Evolutionary conservation across 257 asterid species (phyloP).

Genomic region (Vinca minor): DNA sequence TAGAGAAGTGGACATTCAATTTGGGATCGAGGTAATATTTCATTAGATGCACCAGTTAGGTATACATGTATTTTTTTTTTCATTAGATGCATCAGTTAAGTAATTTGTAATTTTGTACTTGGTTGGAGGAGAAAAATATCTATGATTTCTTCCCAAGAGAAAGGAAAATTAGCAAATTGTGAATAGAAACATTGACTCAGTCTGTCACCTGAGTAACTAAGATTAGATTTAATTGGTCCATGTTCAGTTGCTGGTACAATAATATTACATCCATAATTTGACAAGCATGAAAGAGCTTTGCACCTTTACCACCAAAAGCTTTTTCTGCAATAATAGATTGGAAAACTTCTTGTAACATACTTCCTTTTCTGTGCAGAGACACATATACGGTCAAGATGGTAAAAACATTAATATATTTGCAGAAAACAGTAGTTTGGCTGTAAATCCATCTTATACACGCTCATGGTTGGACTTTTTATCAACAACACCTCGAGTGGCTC

Average conservation of each 20-base stretch:
- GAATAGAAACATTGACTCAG: background rate
- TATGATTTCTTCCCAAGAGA: background rate
- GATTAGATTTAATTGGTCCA: background rate
- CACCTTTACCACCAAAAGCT: background rate
- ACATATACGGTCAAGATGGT: slow-evolving; percentile 60
- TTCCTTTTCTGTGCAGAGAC: slow-evolving; percentile 49
- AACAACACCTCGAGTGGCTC: slow-evolving; percentile 77
- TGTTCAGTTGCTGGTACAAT: background rate
- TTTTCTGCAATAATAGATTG: background rate
- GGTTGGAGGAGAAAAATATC: background rate
- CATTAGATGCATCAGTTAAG: background rate
- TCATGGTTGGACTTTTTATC: slow-evolving; percentile 83
- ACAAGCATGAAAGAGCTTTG: background rate
- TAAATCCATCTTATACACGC: slow-evolving; percentile 66
- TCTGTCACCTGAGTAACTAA: background rate
- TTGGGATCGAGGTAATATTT: too few species aligned
- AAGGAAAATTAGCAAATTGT: background rate
- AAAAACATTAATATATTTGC: slow-evolving; percentile 61
- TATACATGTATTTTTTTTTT: background rate
- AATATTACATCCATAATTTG: background rate
- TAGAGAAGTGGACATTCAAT: too few species aligned
- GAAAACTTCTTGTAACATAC: slow-evolving; percentile 1
- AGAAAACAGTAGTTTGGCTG: slow-evolving; percentile 69
- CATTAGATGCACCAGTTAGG: too few species aligned
- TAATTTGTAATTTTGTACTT: background rate